phyloP scores from a whole-genome alignment of 495 filamentous ascomycete species.

The Pseudomonodictys pantanalensis region DNA sequence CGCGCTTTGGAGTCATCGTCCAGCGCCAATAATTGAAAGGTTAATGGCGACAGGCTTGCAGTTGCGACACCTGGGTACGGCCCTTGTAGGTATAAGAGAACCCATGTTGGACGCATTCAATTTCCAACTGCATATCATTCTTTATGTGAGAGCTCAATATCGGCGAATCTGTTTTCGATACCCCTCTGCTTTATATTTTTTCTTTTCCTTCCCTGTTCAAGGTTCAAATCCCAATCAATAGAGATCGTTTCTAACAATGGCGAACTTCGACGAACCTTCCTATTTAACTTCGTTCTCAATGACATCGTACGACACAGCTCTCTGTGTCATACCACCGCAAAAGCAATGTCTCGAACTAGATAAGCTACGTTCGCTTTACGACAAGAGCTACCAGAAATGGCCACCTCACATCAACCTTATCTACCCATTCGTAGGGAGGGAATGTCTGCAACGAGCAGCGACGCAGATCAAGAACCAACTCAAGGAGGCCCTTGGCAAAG shows the following conservation, averaged over 20 bases:
- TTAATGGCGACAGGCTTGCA: too few species aligned
- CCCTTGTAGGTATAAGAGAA: too few species aligned
- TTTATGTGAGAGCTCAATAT: too few species aligned
- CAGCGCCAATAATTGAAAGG: too few species aligned
- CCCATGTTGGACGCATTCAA: too few species aligned
- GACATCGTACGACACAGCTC: constrained; percentile 48
- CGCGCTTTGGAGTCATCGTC: too few species aligned
- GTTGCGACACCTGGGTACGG: too few species aligned
- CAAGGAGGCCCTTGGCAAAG: background rate
- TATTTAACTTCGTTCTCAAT: background rate
- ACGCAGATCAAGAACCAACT: constrained; percentile 27
- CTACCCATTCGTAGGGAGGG: constrained; percentile 55
- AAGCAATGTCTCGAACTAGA: constrained; percentile 46
- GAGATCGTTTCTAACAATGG: constrained; percentile 6
- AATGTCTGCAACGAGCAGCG: constrained; percentile 37
- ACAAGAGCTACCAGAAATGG: constrained; percentile 56
- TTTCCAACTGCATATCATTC: too few species aligned
- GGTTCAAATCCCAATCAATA: background rate
- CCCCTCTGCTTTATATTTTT: too few species aligned
- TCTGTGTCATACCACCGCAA: constrained; percentile 51
- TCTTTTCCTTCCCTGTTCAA: too few species aligned
- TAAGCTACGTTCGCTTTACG: constrained; percentile 52
- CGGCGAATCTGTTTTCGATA: too few species aligned
- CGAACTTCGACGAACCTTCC: constrained; percentile 1
- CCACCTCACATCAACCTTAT: constrained; percentile 59